Conservation (phyloP, 805 yeast species). For the Lipomyces chichibuensis region DNA sequence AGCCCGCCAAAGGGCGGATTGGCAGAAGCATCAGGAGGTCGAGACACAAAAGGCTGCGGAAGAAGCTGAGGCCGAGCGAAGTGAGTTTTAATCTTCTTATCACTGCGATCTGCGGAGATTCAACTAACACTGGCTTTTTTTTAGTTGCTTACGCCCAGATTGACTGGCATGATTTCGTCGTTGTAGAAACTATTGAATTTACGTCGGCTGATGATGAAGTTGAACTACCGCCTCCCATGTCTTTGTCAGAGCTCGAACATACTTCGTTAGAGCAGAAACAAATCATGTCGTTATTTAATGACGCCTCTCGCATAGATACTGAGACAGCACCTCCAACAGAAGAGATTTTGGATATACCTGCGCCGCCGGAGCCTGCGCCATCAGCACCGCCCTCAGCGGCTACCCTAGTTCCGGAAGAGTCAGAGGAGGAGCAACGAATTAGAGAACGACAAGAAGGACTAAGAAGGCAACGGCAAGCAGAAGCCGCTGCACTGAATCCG, state of each 20-base stretch:
- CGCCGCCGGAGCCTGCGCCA: no score
- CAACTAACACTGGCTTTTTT: neutral
- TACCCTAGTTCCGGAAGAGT: conserved; percentile 1
- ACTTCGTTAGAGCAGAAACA: conserved; percentile 61
- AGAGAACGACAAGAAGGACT: conserved; percentile 26
- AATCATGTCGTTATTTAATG: conserved; percentile 38
- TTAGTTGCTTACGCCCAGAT: conserved; percentile 66
- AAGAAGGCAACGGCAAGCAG: conserved; percentile 24
- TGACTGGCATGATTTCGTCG: conserved; percentile 84
- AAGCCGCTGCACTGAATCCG: conserved; percentile 36
- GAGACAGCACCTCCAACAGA: conserved; percentile 51
- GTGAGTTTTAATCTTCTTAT: conserved; percentile 10
- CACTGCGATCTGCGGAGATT: neutral
- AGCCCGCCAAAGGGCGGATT: conserved; percentile 62
- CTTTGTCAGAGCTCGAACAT: conserved; percentile 60
- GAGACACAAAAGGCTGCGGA: conserved; percentile 46
- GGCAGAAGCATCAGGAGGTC: conserved; percentile 47
- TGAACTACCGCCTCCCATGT: conserved; percentile 56
- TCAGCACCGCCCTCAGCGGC: neutral
- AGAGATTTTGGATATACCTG: conserved; percentile 26
- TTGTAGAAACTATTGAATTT: conserved; percentile 70
- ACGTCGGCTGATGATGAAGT: conserved; percentile 61
- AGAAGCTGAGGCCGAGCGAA: conserved; percentile 45
- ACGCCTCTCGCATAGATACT: conserved; percentile 35
- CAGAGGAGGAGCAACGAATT: conserved; percentile 27